Conservation (phyloP, 78 protist species). For the slime mould (Dictyostelium discoideum) region dicty_2.7 NC_007088.5:3259501-3260000, state of each 20-base stretch:
- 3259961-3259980: constrained; percentile 10
- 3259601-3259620: not conserved
- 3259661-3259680: too few species aligned
- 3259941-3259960: constrained; percentile 69
- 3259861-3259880: not conserved
- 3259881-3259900: not conserved
- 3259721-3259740: not conserved
- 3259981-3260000: not conserved
- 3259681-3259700: too few species aligned
- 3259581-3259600: not conserved
- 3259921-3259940: not conserved
- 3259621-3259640: not conserved
- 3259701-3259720: too few species aligned
- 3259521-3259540: not conserved
- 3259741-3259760: constrained; percentile 9
- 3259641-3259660: not conserved
- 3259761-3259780: not conserved
- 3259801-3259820: not conserved
- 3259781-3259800: constrained; percentile 38
- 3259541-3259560: not conserved
- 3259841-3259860: not conserved
- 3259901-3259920: not conserved
- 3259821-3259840: constrained; percentile 8
- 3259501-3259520: not conserved
- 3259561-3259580: not conserved